Evolutionary conservation across 1,139 yeast genomes (phyloP), one percentile per base, ranked within the genome.

Genomic region (Spencermartinsiella ligniputridi): DNA sequence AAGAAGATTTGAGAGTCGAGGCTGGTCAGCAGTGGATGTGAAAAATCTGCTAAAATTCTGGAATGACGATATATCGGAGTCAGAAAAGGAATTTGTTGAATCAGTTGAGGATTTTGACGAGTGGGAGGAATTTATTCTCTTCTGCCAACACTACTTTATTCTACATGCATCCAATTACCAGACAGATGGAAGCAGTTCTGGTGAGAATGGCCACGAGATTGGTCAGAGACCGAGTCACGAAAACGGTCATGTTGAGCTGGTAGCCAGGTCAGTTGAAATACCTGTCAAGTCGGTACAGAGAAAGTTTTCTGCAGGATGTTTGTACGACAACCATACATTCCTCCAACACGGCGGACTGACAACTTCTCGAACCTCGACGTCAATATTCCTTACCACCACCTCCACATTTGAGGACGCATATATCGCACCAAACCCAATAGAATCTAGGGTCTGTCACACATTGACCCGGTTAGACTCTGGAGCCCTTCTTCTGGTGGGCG

Each of bases 81-180:
- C 66, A 0, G 60, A 68, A n/a, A 78, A 75, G 54, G 36, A 50
- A 0, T 62, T 65, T 41, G 74, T 86, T 15, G 71, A 70, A 12
- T 45, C 60, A 1, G 72, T 82, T 21, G 95, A 86, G 60, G 76
- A 76, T 6, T 86, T 86, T 62, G 95, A 86, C 59, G 95, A 86
- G 63, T 76, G 86, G 79, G 95, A 86, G 62, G 95, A 86, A 61
- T 85, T 85, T 52, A 74, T 81, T 22, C 61, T 83, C 15, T 86
- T 84, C 57, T 80, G 89, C 51, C 94, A 84, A 54, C 94, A 85
- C 59, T 86, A 86, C 58, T 70, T 81, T 33, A 70, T 83, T 27
- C 69, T 82, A 3, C 89, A 83, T 61, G 87, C 89, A 1, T 72
- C 81, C 1, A 18, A 18, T n/a, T 12, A 13, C 6, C 13, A 9